A percentile compares a stretch with the other conserved stretches of the same genome.
Evolutionary conservation across 2,329 filamentous ascomycete genomes (phyloP).

Genomic region (Aaosphaeria pasadenensis): DNA sequence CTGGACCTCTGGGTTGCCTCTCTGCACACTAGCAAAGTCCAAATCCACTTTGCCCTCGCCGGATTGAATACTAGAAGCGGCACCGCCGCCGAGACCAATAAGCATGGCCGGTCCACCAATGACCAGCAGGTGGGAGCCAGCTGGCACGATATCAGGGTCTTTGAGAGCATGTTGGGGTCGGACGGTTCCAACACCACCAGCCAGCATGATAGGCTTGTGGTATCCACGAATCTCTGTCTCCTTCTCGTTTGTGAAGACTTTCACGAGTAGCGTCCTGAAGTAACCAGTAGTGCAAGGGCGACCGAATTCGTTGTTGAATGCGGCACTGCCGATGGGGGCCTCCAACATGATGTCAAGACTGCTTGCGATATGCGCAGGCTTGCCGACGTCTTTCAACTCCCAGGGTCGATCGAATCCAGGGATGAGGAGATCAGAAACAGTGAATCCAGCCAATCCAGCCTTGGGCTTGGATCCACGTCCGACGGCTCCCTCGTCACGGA

Average conservation of each 20-base stretch:
- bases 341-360: slow-evolving; percentile 97
- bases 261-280: slow-evolving; percentile 83
- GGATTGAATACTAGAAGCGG: slow-evolving; percentile 86
- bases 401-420: slow-evolving; percentile 79
- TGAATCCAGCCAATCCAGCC: slow-evolving; percentile 87
- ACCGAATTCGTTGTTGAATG: slow-evolving; percentile 98
- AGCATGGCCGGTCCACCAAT: slow-evolving; percentile 96
- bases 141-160: slow-evolving; percentile 70
- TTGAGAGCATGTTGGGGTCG: slow-evolving; percentile 89
- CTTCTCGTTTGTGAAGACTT: slow-evolving; percentile 59
- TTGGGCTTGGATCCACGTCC: slow-evolving; percentile 91
- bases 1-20: slow-evolving; percentile 96
- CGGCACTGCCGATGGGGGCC: slow-evolving; percentile 88
- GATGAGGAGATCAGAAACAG: slow-evolving; percentile 90
- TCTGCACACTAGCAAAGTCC: slow-evolving; percentile 95
- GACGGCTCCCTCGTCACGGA: slow-evolving; percentile 91
- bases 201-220: slow-evolving; percentile 98
- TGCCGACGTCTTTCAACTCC: slow-evolving; percentile 81
- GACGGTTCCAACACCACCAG: slow-evolving; percentile 90
- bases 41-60: slow-evolving; percentile 87
- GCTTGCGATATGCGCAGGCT: slow-evolving; percentile 87
- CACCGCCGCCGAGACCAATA: slow-evolving; percentile 92
- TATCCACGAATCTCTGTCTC: slow-evolving; percentile 78
- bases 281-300: slow-evolving; percentile 84
- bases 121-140: slow-evolving; percentile 88